These are phyloP conservation scores for Volvox carteri DNA, from an alignment of 163 green algal genomes.

Conservation along the genomic window DNA sequence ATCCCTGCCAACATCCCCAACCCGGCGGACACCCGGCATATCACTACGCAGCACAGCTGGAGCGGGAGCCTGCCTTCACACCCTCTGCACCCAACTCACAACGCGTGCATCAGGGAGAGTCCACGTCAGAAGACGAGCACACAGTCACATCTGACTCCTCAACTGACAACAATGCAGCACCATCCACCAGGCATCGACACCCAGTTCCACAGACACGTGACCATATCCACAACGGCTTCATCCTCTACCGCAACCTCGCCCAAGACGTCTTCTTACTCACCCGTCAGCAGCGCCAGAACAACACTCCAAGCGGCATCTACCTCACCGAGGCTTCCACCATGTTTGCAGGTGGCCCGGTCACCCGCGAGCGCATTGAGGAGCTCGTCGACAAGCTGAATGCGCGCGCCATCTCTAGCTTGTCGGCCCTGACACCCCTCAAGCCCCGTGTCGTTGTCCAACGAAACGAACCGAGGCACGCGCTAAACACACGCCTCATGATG, in stretches of 20 bases:
- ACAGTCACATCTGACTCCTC: no score
- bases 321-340: background rate
- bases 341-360: background rate
- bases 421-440: background rate
- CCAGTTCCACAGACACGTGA: background rate
- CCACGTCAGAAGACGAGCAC: no score
- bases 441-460: background rate
- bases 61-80: background rate
- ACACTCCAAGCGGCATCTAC: background rate
- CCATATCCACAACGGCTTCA: background rate
- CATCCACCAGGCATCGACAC: background rate
- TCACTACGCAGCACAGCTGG: background rate
- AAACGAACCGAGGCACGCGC: no score
- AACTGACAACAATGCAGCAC: background rate
- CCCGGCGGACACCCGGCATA: background rate
- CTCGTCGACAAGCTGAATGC: background rate
- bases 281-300: slow-evolving; percentile 9
- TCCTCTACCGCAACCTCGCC: no score
- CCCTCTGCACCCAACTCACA: background rate
- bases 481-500: no score
- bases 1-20: background rate
- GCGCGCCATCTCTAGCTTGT: background rate
- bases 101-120: background rate
- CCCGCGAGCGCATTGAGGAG: no score
- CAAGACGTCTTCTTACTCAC: no score